These are phyloP conservation scores for Coniochaeta ligniaria DNA, from an alignment of 2,329 filamentous ascomycete genomes.

Conservation along the genomic window DNA sequence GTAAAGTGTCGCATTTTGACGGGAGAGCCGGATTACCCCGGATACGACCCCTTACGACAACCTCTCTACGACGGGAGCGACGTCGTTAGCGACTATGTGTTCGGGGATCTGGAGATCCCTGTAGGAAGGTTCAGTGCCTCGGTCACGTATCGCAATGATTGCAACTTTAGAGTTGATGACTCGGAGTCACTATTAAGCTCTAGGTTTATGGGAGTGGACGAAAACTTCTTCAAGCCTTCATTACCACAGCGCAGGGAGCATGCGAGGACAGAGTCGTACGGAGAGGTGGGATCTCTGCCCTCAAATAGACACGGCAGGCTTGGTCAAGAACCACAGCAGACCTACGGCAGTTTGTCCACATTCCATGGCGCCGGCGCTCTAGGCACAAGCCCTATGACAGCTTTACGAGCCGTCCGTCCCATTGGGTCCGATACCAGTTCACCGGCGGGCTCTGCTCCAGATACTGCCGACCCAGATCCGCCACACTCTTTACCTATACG, in stretches of 20 bases:
- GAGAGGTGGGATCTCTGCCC: slow-evolving; percentile 70
- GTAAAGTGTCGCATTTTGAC: slow-evolving; percentile 74
- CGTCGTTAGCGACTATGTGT: slow-evolving; percentile 68
- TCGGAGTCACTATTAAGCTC: slow-evolving; percentile 87
- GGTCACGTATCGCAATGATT: slow-evolving; percentile 80
- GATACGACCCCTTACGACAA: slow-evolving; percentile 62
- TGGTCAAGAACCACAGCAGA: slow-evolving; percentile 60
- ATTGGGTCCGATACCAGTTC: slow-evolving; percentile 57
- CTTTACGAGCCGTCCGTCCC: slow-evolving; percentile 61
- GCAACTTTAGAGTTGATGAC: slow-evolving; percentile 86
- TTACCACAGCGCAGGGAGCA: slow-evolving; percentile 39
- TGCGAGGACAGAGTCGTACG: slow-evolving; percentile 29
- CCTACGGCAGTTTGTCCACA: slow-evolving; percentile 84
- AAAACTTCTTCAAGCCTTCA: slow-evolving; percentile 78
- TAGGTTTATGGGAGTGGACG: slow-evolving; percentile 85
- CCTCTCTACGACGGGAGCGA: slow-evolving; percentile 61
- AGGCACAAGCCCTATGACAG: slow-evolving; percentile 82
- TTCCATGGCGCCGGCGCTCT: slow-evolving; percentile 73
- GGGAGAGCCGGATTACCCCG: slow-evolving; percentile 45
- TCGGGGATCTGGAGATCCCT: slow-evolving; percentile 80
- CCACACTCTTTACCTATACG: slow-evolving; percentile 48
- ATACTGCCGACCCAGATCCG: slow-evolving; percentile 35
- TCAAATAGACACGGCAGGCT: slow-evolving; percentile 43
- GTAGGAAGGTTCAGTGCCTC: slow-evolving; percentile 76
- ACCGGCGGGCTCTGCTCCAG: slow-evolving; percentile 43